Base-by-base conservation (phyloP, 169 alveolate genomes). In the Plasmodium malariae region DNA sequence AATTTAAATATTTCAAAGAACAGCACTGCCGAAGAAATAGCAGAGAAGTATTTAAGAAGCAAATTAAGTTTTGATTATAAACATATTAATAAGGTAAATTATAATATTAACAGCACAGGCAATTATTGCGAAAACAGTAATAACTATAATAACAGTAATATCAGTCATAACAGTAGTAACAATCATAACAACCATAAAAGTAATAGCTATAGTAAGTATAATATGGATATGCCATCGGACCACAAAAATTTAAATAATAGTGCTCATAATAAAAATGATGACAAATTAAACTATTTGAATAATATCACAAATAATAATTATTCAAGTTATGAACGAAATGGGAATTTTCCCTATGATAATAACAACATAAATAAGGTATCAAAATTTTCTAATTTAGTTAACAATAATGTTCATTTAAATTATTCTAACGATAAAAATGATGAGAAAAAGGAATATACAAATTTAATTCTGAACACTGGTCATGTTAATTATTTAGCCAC, bases 21-120 rank as follows among this genome's bases (percentile, higher is more conserved):
- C 32, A 80, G 71, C 49, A 48, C 90, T 37, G 90, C 90, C 14
- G 90, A 65, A 65, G 90, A 80, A 80, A 80, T 80, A 65, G 90
- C 90, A 34, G 83, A 80, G 65, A 80, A 80, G 51, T 80, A 80
- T 51, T 65, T 80, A 45, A 80, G 90, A 45, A 80, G 74, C 48
- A 80, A 80, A 49, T 65, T 80, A 43, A 80, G 83, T 69, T 32
- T 36, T 34, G 67, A 74, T 14, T 80, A 32, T 80, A 80, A 80
- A 54, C 14, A 24, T 24, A 28, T 80, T 34, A 69, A 70, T 43
- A 65, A 80, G 57, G 40, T 40, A 17, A 51, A 70, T 45, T 80
- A 80, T 43, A 65, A 28, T n/a, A 40, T 24, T 21, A 65, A 37
- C 32, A 69, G 40, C 14, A 51, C 30, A 43, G 65, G 32, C 28